Percentiles rank a stretch among this genome's conserved stretches.
Evolutionary conservation across 1,139 yeast genomes (phyloP).

Genomic region (Kodamaea sp.): DNA sequence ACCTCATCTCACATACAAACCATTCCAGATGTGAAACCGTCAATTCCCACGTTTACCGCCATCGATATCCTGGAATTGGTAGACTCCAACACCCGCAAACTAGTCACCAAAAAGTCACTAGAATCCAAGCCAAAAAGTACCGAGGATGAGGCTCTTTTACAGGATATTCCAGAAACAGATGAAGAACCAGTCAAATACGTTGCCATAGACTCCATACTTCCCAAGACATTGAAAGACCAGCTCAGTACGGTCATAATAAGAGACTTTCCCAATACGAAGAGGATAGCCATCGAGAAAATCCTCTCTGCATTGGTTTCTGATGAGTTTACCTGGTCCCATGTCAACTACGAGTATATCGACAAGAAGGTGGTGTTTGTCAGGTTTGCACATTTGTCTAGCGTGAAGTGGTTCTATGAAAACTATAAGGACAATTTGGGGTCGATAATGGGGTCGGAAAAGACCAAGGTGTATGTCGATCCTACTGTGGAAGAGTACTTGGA

Average conservation of each 20-base stretch:
- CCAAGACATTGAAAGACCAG: conserved; percentile 39
- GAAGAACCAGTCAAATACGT: conserved; percentile 14
- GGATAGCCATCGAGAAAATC: conserved; percentile 28
- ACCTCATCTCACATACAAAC: background rate
- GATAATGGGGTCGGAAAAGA: conserved; percentile 4
- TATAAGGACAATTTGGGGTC: conserved; percentile 3
- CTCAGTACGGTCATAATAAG: conserved; percentile 35
- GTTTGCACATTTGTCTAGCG: conserved; percentile 17
- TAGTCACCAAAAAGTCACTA: conserved; percentile 13
- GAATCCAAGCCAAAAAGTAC: conserved; percentile 5
- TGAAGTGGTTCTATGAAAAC: conserved; percentile 16
- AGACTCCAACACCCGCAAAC: conserved; percentile 24
- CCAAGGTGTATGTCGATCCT: conserved; percentile 14
- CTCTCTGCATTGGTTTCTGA: conserved; percentile 5
- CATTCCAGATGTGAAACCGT: conserved; percentile 7
- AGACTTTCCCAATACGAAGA: conserved; percentile 35
- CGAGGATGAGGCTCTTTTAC: conserved; percentile 16
- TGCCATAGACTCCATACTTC: conserved; percentile 30
- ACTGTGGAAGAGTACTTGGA: conserved; percentile 4
- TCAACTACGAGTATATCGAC: conserved; percentile 30
- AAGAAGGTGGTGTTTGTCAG: conserved; percentile 29
- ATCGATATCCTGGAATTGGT: conserved; percentile 27
- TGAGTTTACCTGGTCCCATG: conserved; percentile 28
- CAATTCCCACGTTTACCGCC: conserved; percentile 23
- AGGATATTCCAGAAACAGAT: conserved; percentile 2